Conservation (phyloP, 306 rosid genomes). For the Quercus alba region DNA sequence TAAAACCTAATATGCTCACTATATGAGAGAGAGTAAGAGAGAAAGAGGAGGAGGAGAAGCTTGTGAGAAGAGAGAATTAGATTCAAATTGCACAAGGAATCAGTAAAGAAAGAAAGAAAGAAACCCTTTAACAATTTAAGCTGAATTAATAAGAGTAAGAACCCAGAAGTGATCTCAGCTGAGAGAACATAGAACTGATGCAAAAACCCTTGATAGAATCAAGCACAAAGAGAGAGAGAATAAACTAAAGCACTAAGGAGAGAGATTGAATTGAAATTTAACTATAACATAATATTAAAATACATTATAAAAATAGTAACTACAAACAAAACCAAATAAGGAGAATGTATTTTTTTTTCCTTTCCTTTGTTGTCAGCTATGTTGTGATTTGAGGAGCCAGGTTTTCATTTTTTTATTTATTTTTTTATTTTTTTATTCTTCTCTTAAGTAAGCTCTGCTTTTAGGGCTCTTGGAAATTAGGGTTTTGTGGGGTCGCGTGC, state of each 20-base stretch:
- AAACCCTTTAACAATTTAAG: background rate
- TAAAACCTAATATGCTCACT: constrained; percentile 24
- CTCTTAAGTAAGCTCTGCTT: constrained; percentile 30
- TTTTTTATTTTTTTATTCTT: background rate
- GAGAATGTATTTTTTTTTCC: constrained; percentile 8
- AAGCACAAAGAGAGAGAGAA: constrained; percentile 25
- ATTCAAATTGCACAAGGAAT: constrained; percentile 41
- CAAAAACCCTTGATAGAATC: constrained; percentile 47
- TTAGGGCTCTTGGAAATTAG: constrained; percentile 66
- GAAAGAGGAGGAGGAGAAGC: constrained; percentile 3
- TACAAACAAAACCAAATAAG: constrained; percentile 11
- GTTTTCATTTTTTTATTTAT: background rate
- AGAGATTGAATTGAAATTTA: constrained; percentile 6
- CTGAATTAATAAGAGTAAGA: constrained; percentile 8
- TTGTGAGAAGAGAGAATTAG: constrained; percentile 37
- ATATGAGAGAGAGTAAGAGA: background rate
- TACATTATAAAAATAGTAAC: background rate
- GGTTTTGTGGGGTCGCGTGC: constrained; percentile 86
- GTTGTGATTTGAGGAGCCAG: constrained; percentile 48
- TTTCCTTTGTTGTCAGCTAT: constrained; percentile 25
- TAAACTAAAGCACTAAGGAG: constrained; percentile 17
- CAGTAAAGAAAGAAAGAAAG: constrained; percentile 27
- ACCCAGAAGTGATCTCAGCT: constrained; percentile 29
- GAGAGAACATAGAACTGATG: constrained; percentile 49
- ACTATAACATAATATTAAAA: background rate